Evolutionary conservation across 306 rosid genomes (phyloP), one percentile per base, ranked within the genome.

Genomic region (Prosopis cineraria): DNA sequence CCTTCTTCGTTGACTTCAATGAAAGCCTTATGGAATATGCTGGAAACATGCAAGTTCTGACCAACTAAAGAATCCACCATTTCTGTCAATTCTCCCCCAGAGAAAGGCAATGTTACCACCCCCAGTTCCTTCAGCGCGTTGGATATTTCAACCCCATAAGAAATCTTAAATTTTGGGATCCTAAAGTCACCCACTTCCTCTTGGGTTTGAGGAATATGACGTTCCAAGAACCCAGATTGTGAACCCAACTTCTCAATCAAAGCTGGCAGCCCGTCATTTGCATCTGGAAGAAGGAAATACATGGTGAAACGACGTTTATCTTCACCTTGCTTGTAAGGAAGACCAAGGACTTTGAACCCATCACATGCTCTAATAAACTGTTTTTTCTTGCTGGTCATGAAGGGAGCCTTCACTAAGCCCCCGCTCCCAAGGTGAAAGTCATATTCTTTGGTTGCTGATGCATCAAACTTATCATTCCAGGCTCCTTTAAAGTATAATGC

Each of bases 1-100:
- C 97, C 96, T 88, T 87, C 88, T 84, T 95, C 98, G 2, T 95
- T 89, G 29, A 95, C 97, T 89, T 92, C 91, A 63, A 95, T 83
- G 78, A 88, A 90, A 12, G 97, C 84, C 75, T 88, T 88, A 2
- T 92, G 93, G 73, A 72, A 85, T 69, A 92, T 86, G 64, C 74
- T 36, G 17, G 95, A 88, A 55, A 92, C 97, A 55, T 39, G 77
- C 0, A 92, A 89, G 29, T 55, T 68, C 76, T 79, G 62, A 53
- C 84, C 85, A 3, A 31, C 60, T 17, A 74, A 74, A 10, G 95
- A 88, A 72, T 92, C 97, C 78, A 89, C 91, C 87, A 90, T 89
- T 84, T 86, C 93, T 7, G 92, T 87, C 87, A 92, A 84, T 45
- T 85, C 91, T 74, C 67, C 93, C 24, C 29, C 75, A 2, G 68